Base-by-base conservation (phyloP, 768 basidiomycete species). In the Boletus tylopilopsis region DNA sequence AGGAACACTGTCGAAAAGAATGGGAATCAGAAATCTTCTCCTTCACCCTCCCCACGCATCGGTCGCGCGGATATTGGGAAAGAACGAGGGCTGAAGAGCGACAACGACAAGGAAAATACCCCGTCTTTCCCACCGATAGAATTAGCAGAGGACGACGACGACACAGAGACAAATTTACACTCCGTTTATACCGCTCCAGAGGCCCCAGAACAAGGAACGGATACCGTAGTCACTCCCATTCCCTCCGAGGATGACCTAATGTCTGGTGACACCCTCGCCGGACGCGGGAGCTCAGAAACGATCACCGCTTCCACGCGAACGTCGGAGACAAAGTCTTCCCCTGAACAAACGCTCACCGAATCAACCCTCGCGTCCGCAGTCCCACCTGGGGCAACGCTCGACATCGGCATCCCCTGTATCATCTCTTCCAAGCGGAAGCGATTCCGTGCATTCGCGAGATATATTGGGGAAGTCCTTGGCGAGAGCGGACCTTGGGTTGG, bases 341-440 rank as follows among this genome's bases (percentile, higher is more conserved):
- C 56, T 4, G 50, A 53, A 7, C 53, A 38, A 0, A 13, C 64
- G 3, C 60, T 64, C 19, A 62, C 58, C 1, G 60, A 66, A 34
- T 61, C 58, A 3, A 58, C 68, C 18, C 55, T 68, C 35, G 55
- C 55, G 7, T 58, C 56, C 5, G 32, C 55, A 16, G 53, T 53
- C 5, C 69, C 57, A 4, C 53, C 53, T 9, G 90, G 91, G 1
- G 82, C 84, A 3, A 87, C 83, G 11, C 79, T 94, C 30, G 85
- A 89, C 30, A 82, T 93, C 23, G 91, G 91, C 9, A 94, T 94
- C 29, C 90, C 92, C 0, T 94, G 92, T 70, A 91, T 94, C 64
- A 87, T 94, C 54, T 80, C 88, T 3, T 86, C 84, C 35, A 87
- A 89, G 63, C 78, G 87, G 32, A 84, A 85, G 54, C 79, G 90